phyloP scores from a whole-genome alignment of 306 rosid genomes.

The Casuarina glauca region DNA sequence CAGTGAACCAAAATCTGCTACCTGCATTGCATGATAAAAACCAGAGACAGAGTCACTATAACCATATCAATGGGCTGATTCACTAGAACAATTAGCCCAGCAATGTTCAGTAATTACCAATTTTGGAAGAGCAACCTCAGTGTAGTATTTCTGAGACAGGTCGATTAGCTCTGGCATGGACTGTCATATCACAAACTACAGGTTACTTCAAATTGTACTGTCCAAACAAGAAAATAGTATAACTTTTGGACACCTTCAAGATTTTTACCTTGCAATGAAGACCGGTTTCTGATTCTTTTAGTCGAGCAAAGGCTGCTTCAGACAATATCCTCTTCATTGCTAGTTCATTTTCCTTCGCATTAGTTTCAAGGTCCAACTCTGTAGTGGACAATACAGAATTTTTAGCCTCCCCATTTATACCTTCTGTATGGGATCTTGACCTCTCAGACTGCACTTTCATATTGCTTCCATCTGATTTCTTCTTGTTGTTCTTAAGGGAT shows the following conservation, averaged over 20 bases:
- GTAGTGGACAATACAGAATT: conserved; percentile 40
- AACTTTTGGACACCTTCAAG: conserved; percentile 24
- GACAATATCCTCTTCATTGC: conserved; percentile 60
- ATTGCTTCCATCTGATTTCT: conserved; percentile 60
- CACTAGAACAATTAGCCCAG: conserved; percentile 31
- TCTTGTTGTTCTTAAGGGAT: conserved; percentile 76
- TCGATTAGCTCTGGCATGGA: conserved; percentile 76
- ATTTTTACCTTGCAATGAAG: conserved; percentile 84
- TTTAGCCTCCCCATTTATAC: conserved; percentile 52
- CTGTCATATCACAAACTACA: conserved; percentile 48
- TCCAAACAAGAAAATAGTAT: conserved; percentile 17
- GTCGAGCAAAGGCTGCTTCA: conserved; percentile 73
- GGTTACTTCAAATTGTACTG: conserved; percentile 34
- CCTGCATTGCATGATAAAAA: conserved; percentile 57
- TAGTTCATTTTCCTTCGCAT: conserved; percentile 76
- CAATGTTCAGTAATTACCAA: conserved; percentile 62
- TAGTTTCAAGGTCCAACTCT: conserved; percentile 51
- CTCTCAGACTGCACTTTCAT: conserved; percentile 47
- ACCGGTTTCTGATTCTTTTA: conserved; percentile 90
- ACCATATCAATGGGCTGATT: conserved; percentile 23
- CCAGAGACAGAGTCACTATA: conserved; percentile 35
- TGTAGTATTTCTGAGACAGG: conserved; percentile 76
- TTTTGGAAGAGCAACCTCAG: conserved; percentile 97
- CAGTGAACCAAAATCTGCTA: conserved; percentile 97
- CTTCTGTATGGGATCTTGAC: conserved; percentile 39